phyloP scores from a whole-genome alignment of 768 basidiomycete genomes.

The Macrolepiota dolichaula region DNA sequence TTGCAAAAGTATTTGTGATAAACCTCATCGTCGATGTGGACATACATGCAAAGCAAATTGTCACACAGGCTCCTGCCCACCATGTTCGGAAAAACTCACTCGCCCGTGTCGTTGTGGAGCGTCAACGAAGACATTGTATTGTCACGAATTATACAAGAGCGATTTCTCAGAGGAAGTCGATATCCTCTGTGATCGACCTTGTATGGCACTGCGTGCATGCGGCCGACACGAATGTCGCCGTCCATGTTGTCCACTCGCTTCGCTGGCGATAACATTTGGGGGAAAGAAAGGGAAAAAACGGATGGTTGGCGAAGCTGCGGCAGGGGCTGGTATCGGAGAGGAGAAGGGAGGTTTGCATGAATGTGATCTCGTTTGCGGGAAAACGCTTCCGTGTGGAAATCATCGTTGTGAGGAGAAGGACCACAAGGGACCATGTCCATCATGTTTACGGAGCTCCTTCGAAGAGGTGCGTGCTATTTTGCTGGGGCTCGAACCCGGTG shows the following conservation, averaged over 20 bases:
- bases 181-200: constrained; percentile 78
- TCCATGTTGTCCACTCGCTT: constrained; percentile 86
- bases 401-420: constrained; percentile 79
- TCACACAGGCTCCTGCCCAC: constrained; percentile 77
- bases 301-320: constrained; percentile 18
- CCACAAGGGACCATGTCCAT: constrained; percentile 77
- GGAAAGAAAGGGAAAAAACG: constrained; percentile 64
- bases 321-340: constrained; percentile 37
- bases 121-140: constrained; percentile 53
- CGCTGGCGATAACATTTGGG: constrained; percentile 35
- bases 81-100: constrained; percentile 67
- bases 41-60: constrained; percentile 73
- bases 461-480: constrained; percentile 66
- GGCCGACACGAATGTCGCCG: constrained; percentile 85
- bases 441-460: constrained; percentile 86
- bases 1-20: constrained; percentile 67
- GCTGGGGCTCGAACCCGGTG: neutral
- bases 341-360: constrained; percentile 73
- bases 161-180: constrained; percentile 40
- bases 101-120: constrained; percentile 87
- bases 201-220: constrained; percentile 74
- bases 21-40: constrained; percentile 58
- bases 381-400: constrained; percentile 68
- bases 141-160: constrained; percentile 41
- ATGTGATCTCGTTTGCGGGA: constrained; percentile 81